phyloP scores from a whole-genome alignment of 495 filamentous ascomycete genomes.

The Lasiosphaeria ovina region DNA sequence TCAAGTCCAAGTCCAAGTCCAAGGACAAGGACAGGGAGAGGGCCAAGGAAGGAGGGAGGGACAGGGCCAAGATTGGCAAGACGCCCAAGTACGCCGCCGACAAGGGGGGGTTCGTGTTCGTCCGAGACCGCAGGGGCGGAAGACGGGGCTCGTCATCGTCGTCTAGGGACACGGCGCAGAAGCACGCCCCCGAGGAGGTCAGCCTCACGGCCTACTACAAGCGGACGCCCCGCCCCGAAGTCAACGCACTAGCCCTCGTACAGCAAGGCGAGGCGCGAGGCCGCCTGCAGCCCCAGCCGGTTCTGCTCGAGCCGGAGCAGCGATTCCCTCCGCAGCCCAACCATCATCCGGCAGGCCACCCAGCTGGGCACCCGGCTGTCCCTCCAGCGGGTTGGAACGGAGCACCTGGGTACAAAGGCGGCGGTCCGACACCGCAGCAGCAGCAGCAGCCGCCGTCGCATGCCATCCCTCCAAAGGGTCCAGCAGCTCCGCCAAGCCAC shows the following conservation, averaged over 20 bases:
- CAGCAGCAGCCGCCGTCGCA: too few species aligned
- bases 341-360: not conserved
- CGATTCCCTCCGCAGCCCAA: not conserved
- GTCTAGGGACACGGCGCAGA: conserved; percentile 7
- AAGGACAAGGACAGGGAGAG: conserved; percentile 13
- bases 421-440: too few species aligned
- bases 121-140: conserved; percentile 1
- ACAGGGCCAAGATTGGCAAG: not conserved
- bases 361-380: not conserved
- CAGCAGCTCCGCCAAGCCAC: too few species aligned
- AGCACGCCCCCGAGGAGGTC: conserved; percentile 21
- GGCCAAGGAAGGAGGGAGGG: not conserved
- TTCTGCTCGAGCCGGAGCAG: not conserved
- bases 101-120: not conserved
- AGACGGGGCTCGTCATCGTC: not conserved
- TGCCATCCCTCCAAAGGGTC: too few species aligned
- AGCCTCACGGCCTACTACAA: conserved; percentile 41
- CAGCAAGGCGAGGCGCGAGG: conserved; percentile 7
- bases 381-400: too few species aligned
- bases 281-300: conserved; percentile 3
- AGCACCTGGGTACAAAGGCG: too few species aligned
- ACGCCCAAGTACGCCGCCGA: not conserved
- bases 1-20: conserved; percentile 16
- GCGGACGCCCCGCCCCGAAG: conserved; percentile 26
- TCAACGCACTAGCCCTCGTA: conserved; percentile 27